Evolutionary conservation across 1,139 yeast species (phyloP).

Genomic region (Saccharomycopsis hybrid): DNA sequence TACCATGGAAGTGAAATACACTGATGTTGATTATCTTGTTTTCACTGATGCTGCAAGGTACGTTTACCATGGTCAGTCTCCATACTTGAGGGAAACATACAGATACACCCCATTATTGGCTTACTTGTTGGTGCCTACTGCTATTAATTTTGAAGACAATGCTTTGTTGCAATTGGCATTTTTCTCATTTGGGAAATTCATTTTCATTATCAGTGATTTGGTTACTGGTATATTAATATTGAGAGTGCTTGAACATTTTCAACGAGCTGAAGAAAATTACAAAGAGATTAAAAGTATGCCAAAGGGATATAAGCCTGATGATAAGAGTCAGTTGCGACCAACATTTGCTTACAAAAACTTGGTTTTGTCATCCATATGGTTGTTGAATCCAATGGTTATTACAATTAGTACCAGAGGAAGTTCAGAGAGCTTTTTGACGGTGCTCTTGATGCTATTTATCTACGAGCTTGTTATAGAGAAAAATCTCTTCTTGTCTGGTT

Average conservation of each 20-base stretch:
- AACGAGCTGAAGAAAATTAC: neutral
- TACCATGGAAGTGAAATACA: conserved; percentile 71
- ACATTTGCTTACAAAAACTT: conserved; percentile 29
- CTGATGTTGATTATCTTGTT: conserved; percentile 90
- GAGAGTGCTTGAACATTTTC: conserved; percentile 32
- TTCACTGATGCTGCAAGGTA: conserved; percentile 85
- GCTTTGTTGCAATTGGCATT: conserved; percentile 24
- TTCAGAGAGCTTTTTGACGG: conserved; percentile 83
- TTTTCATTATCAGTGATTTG: conserved; percentile 74
- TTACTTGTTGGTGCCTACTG: conserved; percentile 71
- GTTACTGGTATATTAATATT: conserved; percentile 69
- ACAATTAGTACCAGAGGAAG: conserved; percentile 93
- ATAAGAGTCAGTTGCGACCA: conserved; percentile 34
- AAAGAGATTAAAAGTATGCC: neutral
- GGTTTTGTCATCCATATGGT: conserved; percentile 61
- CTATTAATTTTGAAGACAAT: conserved; percentile 28
- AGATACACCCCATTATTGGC: conserved; percentile 88
- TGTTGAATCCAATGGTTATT: conserved; percentile 90
- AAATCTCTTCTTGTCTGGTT: conserved; percentile 45
- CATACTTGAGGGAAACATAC: conserved; percentile 81
- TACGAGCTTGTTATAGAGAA: conserved; percentile 35
- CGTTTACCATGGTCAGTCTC: conserved; percentile 59
- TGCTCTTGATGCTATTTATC: conserved; percentile 59
- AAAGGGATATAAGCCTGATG: conserved; percentile 1
- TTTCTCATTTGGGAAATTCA: conserved; percentile 68